Base-by-base conservation (phyloP, 2,329 filamentous ascomycete genomes). In the Zymoseptoria brevis region DNA sequence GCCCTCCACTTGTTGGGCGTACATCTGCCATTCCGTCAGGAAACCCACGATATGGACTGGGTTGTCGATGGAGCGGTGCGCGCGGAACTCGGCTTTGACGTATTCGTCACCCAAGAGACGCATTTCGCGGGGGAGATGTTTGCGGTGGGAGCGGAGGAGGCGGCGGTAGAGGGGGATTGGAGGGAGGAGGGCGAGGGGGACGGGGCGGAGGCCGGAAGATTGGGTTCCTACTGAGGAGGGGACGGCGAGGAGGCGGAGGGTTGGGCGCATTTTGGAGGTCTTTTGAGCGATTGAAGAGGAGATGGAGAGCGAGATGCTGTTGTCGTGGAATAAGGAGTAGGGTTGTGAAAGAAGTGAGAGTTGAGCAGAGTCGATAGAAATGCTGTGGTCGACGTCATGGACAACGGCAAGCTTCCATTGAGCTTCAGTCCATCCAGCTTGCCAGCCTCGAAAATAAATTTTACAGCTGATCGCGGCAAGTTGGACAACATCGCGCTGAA, bases 1-100 rank as follows among this genome's bases (percentile, higher is more conserved):
- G 0, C 92, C 93, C 71, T 97, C 93, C 16, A 99, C 77, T 72
- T 90, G 87, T 73, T 99, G 93, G 1, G 91, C 92, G 71, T 97
- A 99, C 56, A 90, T 77, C 74, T 99, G 94, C 93, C 93, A 99
- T 74, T 97, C 92, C 0, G 89, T 93, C 67, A 99, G 80, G 74
- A 99, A 99, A 1, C 93, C 94, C 68, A 97, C 90, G 75, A 99
- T 84, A 72, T 97, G 93, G 24, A 90, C 83, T 0, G 94, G 92
- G 69, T 97, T 97, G 61, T 97, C 93, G 54, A 95, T 84, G 35
- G 85, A 81, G 61, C 82, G 83, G 71, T 97, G 94, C 0, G 88
- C 87, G 61, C 90, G 83, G 68, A 97, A 99, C 77, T 99, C 94
- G 52, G 85, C 84, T 77, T 95, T 96, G 73, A 97, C 81, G 75